Evolutionary conservation across 768 basidiomycete genomes (phyloP).

Genomic region (Mycena rosella): DNA sequence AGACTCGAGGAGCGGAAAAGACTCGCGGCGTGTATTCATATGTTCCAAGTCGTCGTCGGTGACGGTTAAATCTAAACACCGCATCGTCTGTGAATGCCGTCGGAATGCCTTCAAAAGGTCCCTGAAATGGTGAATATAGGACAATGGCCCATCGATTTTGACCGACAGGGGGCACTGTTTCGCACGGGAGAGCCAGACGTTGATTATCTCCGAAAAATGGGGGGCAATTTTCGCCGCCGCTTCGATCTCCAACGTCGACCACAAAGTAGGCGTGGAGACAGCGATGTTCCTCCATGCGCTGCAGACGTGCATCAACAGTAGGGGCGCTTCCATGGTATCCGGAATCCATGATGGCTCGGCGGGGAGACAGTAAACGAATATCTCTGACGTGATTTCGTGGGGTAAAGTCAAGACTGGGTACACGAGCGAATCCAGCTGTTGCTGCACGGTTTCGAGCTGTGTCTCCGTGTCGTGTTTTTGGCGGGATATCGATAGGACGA

Average conservation of each 20-base stretch:
- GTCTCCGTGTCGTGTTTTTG: background rate
- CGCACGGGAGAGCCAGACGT: too few species aligned
- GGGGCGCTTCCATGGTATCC: background rate
- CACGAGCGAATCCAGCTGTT: slow-evolving; percentile 6
- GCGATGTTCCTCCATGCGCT: slow-evolving; percentile 10
- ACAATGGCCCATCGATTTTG: background rate
- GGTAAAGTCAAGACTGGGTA: slow-evolving; percentile 19
- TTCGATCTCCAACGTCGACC: slow-evolving; percentile 8
- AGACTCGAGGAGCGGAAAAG: background rate
- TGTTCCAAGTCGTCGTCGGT: background rate
- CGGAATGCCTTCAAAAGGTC: background rate
- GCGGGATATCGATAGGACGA: background rate
- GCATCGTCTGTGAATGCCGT: too few species aligned
- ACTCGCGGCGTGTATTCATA: background rate
- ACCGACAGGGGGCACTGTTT: slow-evolving; percentile 10
- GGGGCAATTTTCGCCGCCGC: background rate
- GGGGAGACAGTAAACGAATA: slow-evolving; percentile 19
- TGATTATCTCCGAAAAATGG: background rate
- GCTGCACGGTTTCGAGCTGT: background rate
- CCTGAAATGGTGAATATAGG: background rate
- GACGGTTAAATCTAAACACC: background rate
- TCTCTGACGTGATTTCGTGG: slow-evolving; percentile 24
- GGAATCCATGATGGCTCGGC: background rate
- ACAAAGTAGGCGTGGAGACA: slow-evolving; percentile 9
- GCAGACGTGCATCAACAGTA: background rate